These are phyloP conservation scores for Claviceps pusilla DNA, from an alignment of 2,329 filamentous ascomycete species.

Conservation along the genomic window DNA sequence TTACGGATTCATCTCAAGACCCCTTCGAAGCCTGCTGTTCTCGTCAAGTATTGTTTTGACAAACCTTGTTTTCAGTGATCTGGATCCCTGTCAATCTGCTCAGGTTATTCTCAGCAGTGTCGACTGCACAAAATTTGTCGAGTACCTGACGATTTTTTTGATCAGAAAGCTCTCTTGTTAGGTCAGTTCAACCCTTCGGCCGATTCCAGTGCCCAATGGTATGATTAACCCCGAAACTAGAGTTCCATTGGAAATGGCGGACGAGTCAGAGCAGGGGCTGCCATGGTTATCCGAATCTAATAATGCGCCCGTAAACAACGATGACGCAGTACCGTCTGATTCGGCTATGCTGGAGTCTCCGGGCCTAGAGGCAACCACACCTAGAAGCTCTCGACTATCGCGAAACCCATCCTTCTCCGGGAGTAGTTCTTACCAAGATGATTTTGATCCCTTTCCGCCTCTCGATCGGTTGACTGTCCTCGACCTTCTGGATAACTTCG, in stretches of 20 bases:
- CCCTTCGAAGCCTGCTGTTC: neutral
- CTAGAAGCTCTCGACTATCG: constrained; percentile 46
- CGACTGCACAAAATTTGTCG: neutral
- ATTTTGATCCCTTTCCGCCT: constrained; percentile 75
- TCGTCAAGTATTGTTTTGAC: neutral
- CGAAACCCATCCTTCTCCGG: constrained; percentile 70
- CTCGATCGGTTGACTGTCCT: constrained; percentile 82
- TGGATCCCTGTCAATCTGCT: neutral
- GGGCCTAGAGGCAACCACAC: constrained; percentile 29
- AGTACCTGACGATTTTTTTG: neutral
- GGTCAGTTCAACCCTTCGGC: neutral
- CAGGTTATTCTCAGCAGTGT: neutral
- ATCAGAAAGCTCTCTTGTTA: neutral
- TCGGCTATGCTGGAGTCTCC: constrained; percentile 33
- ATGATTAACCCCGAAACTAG: neutral
- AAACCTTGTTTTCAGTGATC: neutral
- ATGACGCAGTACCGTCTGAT: constrained; percentile 26
- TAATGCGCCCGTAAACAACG: constrained; percentile 28
- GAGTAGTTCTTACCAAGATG: constrained; percentile 73
- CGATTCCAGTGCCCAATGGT: neutral
- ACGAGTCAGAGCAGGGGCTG: neutral
- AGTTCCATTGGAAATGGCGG: constrained; percentile 1
- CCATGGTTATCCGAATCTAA: constrained; percentile 14
- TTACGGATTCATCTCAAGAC: neutral
- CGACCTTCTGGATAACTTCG: constrained; percentile 87